Conservation (phyloP, 1,284 basidiomycete species). For the Acaromyces ingoldii region DNA sequence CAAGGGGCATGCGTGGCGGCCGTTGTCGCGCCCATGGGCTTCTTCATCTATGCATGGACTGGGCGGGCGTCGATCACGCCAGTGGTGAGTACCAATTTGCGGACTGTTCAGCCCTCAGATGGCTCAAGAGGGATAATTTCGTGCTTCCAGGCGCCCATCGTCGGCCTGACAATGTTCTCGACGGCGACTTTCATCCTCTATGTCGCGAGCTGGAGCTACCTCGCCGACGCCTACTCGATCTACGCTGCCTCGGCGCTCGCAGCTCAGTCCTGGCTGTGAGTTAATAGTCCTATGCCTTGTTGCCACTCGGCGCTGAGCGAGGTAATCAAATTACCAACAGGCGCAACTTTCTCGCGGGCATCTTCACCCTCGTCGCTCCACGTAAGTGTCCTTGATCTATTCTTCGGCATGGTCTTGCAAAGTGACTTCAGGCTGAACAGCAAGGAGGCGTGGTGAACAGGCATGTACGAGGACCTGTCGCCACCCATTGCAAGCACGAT, state of each 20-base stretch:
- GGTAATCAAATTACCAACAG: no score
- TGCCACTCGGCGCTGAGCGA: no score
- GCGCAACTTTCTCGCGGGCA: slow-evolving; percentile 28
- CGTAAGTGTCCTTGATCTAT: background rate
- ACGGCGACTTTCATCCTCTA: slow-evolving; percentile 19
- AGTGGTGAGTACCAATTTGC: no score
- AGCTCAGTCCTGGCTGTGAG: slow-evolving; percentile 32
- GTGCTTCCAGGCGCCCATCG: slow-evolving; percentile 26
- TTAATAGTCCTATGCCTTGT: no score
- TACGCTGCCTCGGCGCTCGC: slow-evolving; percentile 47
- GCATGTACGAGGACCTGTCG: slow-evolving; percentile 31
- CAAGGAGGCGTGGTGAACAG: no score
- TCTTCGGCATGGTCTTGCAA: no score
- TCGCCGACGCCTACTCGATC: slow-evolving; percentile 36
- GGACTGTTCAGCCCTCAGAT: no score
- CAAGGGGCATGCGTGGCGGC: slow-evolving; percentile 25
- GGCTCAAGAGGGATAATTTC: no score
- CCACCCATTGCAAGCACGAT: slow-evolving; percentile 42
- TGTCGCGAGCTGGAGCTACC: slow-evolving; percentile 9
- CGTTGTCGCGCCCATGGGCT: slow-evolving; percentile 25
- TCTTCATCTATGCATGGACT: slow-evolving; percentile 38
- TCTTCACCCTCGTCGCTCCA: slow-evolving; percentile 30
- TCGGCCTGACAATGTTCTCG: slow-evolving; percentile 27
- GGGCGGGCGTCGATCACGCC: slow-evolving; percentile 12
- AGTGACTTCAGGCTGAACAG: no score